These are phyloP conservation scores for Solanum hybrid DNA, from an alignment of 305 asterid species.

Conservation along the genomic window DNA sequence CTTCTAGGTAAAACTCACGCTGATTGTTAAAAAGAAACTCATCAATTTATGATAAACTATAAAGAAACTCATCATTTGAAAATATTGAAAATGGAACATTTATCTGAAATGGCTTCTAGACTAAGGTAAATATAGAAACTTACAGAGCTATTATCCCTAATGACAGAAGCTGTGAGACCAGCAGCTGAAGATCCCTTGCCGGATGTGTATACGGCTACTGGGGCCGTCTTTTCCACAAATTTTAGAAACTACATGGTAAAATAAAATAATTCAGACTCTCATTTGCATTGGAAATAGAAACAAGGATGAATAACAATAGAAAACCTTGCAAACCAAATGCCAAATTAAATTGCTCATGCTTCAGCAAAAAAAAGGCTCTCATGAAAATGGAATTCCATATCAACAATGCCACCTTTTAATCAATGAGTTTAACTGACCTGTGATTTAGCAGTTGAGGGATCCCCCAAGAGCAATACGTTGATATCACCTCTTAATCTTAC, in stretches of 20 bases:
- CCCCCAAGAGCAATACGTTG: conserved; percentile 91
- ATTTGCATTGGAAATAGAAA: neutral
- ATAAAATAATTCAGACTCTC: conserved; percentile 3
- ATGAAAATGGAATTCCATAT: neutral
- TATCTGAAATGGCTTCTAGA: neutral
- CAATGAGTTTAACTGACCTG: conserved; percentile 49
- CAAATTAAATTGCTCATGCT: neutral
- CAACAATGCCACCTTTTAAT: neutral
- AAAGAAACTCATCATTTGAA: conserved; percentile 1
- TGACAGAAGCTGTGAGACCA: conserved; percentile 97
- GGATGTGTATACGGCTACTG: conserved; percentile 89
- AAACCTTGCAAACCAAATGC: neutral
- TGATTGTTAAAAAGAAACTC: conserved; percentile 22
- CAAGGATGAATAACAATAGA: neutral
- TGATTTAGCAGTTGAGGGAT: conserved; percentile 98
- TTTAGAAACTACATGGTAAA: conserved; percentile 58
- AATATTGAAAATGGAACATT: neutral
- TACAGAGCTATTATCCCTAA: conserved; percentile 92
- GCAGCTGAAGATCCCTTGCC: conserved; percentile 99
- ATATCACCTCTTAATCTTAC: conserved; percentile 97
- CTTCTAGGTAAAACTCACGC: conserved; percentile 98
- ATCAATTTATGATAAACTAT: neutral
- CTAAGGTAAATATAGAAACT: conserved; percentile 21
- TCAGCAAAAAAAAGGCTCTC: neutral
- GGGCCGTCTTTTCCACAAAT: conserved; percentile 99